Evolutionary conservation across 2,329 filamentous ascomycete genomes (phyloP).

Genomic region (Botrytis sinoallii): DNA sequence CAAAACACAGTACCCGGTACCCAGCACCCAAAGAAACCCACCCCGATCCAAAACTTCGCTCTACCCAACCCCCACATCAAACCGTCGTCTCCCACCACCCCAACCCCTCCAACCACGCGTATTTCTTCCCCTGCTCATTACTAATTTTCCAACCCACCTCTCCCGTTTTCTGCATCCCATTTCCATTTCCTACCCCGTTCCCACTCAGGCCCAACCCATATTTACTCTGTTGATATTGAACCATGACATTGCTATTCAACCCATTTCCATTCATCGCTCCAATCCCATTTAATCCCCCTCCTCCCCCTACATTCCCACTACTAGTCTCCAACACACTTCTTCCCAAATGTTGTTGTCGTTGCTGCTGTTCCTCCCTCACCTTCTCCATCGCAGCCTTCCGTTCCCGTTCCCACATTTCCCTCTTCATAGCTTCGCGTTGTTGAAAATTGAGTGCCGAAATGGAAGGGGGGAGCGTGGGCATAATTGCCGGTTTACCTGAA

Average conservation of each 20-base stretch:
- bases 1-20: background rate
- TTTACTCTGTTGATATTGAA: background rate
- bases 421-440: slow-evolving; percentile 48
- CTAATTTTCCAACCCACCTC: slow-evolving; percentile 3
- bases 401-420: slow-evolving; percentile 45
- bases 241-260: background rate
- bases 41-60: background rate
- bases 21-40: background rate
- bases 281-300: background rate
- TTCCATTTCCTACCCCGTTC: background rate
- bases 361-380: slow-evolving; percentile 8
- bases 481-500: background rate
- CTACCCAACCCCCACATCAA: background rate
- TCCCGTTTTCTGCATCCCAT: background rate
- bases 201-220: background rate
- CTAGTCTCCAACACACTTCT: background rate
- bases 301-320: background rate
- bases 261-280: background rate
- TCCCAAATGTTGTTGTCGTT: slow-evolving; percentile 21
- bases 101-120: slow-evolving; percentile 15
- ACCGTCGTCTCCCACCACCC: slow-evolving; percentile 16
- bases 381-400: slow-evolving; percentile 40
- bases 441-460: slow-evolving; percentile 39
- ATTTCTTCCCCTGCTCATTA: slow-evolving; percentile 11
- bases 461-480: background rate